Evolutionary conservation across 2,329 filamentous ascomycete species (phyloP).

Genomic region (Beauveria medogensis): DNA sequence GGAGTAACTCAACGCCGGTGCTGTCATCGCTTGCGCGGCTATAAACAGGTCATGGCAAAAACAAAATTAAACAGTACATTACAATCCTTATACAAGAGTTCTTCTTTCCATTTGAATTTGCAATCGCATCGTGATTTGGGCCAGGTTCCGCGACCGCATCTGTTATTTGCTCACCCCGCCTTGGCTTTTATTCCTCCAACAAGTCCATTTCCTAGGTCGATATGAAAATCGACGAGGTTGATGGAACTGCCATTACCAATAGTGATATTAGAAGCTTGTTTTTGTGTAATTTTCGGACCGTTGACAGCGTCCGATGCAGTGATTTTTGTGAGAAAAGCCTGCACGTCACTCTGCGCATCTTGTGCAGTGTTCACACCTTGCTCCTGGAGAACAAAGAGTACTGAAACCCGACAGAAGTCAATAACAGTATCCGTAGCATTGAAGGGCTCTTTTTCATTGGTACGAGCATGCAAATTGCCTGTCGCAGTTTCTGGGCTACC

Average conservation of each 20-base stretch:
- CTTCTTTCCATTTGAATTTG: neutral
- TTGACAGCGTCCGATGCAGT: conserved; percentile 21
- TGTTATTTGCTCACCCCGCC: neutral
- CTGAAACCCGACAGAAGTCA: conserved; percentile 55
- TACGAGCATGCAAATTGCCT: neutral
- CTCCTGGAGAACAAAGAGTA: conserved; percentile 55
- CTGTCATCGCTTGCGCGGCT: neutral
- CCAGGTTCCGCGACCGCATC: neutral
- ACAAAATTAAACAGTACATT: conserved; percentile 7
- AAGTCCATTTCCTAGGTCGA: conserved; percentile 28
- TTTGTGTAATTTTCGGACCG: conserved; percentile 26
- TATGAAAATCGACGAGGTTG: conserved; percentile 40
- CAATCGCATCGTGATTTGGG: neutral
- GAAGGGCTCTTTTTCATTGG: conserved; percentile 26
- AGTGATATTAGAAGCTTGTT: conserved; percentile 32
- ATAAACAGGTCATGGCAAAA: conserved; percentile 4
- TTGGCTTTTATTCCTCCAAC: neutral
- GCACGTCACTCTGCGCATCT: conserved; percentile 44
- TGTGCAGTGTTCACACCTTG: conserved; percentile 42
- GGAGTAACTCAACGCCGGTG: conserved; percentile 6
- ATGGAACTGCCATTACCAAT: conserved; percentile 39
- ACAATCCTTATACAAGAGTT: conserved; percentile 11
- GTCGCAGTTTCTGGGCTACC: neutral
- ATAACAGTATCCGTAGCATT: conserved; percentile 45
- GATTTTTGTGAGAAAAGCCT: conserved; percentile 42